Percentiles rank a stretch among this genome's conserved stretches.
Conservation (phyloP, 345 rosid species). For the Lepidium sativum region DNA sequence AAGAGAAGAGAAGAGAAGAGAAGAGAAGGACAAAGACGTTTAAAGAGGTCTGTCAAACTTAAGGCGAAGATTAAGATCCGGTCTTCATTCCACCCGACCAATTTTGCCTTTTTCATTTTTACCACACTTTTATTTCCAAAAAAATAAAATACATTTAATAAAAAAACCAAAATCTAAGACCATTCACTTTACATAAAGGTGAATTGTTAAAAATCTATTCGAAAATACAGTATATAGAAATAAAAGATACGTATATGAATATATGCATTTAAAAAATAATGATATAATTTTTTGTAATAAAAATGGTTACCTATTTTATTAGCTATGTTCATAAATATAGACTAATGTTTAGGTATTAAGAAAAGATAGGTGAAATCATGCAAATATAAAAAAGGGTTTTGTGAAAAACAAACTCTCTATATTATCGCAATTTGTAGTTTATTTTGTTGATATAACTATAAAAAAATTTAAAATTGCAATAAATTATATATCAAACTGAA, state of each 20-base stretch:
- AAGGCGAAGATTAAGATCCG: constrained; percentile 12
- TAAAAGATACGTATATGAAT: not conserved
- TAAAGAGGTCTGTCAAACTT: constrained; percentile 9
- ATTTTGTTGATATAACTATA: no score
- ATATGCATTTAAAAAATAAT: not conserved
- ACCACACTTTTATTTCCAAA: not conserved
- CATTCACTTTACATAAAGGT: not conserved
- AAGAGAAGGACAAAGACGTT: not conserved
- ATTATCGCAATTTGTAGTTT: no score
- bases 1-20: not conserved
- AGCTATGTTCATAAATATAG: not conserved
- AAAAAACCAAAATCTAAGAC: not conserved
- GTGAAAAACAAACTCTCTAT: no score
- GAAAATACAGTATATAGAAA: not conserved
- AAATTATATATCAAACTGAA: no score
- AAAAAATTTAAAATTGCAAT: no score
- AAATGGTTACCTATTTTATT: not conserved
- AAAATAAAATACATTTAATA: not conserved
- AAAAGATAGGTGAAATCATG: not conserved
- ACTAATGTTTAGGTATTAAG: not conserved
- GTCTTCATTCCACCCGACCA: constrained; percentile 24
- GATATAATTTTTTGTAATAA: not conserved
- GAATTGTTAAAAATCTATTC: not conserved
- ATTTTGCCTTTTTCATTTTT: not conserved
- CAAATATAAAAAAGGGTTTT: not conserved